A percentile compares a stretch with the other conserved stretches of the same genome.
phyloP scores from a whole-genome alignment of 2,329 filamentous ascomycete species.

The Ophiocordyceps camponoti-leonardi region DNA sequence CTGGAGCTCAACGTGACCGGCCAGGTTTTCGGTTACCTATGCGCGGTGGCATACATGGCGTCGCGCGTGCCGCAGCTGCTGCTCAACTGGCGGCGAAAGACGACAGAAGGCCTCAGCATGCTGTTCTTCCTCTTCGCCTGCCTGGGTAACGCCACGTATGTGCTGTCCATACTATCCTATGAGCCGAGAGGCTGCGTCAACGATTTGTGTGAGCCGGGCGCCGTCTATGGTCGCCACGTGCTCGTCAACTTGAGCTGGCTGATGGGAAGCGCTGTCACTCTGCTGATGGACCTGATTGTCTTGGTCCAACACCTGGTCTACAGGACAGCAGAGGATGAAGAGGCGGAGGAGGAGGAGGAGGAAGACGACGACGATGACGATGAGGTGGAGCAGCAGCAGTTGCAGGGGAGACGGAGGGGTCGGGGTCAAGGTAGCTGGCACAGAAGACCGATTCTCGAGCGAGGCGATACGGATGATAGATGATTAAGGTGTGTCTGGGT shows the following conservation, averaged over 20 bases:
- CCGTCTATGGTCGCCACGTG: constrained; percentile 65
- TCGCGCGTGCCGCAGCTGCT: constrained; percentile 80
- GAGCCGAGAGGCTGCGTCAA: constrained; percentile 64
- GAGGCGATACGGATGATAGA: constrained; percentile 10
- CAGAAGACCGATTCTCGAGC: constrained; percentile 19
- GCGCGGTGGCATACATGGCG: constrained; percentile 74
- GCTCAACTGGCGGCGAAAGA: constrained; percentile 83
- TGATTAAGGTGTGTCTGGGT: neutral
- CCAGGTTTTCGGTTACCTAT: constrained; percentile 87
- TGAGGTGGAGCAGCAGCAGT: neutral
- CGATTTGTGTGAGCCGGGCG: constrained; percentile 46
- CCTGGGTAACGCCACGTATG: constrained; percentile 85
- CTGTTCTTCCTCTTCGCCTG: constrained; percentile 96
- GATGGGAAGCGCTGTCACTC: constrained; percentile 71
- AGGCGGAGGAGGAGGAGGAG: neutral
- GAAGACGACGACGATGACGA: neutral
- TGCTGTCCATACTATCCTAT: constrained; percentile 80
- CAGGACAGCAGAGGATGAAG: constrained; percentile 19
- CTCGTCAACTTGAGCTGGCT: constrained; percentile 86
- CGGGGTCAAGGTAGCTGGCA: constrained; percentile 17
- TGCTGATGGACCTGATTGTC: constrained; percentile 70
- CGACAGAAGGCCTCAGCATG: constrained; percentile 81
- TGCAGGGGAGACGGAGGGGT: neutral
- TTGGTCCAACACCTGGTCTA: constrained; percentile 91
- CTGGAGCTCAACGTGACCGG: constrained; percentile 60